Evolutionary conservation across 306 rosid species (phyloP), one percentile per base, ranked within the genome.

Genomic region (Cicer arietinum): DNA sequence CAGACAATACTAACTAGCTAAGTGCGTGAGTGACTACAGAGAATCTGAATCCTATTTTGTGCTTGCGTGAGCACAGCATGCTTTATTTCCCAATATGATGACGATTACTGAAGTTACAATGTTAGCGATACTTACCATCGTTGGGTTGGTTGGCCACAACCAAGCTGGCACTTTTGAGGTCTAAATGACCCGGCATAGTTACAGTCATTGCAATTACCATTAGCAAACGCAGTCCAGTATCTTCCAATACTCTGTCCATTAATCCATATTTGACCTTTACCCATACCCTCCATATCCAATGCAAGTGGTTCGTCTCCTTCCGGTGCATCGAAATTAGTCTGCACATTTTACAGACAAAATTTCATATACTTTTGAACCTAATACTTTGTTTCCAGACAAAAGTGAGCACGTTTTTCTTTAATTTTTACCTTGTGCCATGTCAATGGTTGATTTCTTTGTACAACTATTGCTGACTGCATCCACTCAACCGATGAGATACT

Each of bases 211-310:
- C 98, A 93, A 68, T 87, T 73, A 66, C 98, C 96, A 70, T 71
- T 83, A 37, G 98, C 96, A 57, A 52, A 85, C 25, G 90, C 92
- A 35, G 97, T 93, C 98, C 97, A 93, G 83, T 93, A 91, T 84
- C 98, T 88, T 67, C 97, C 98, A 83, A 93, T 87, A 48, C 93
- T 91, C 76, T 89, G 84, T 25, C 96, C 97, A 65, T 93, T 93
- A 52, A 95, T 92, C 99, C 99, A 95, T 86, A 95, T 84, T 84
- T 95, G 99, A 63, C 99, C 99, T 84, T 95, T 95, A 18, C 99
- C 99, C 99, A 95, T 95, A 59, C 96, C 96, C 77, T 80, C 87
- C 97, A 95, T 92, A 84, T 95, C 98, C 85, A 95, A 75, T 25
- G 99, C 99, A 77, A 95, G 82, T 7, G 98, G 98, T 63, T 95